Conservation (phyloP, 768 basidiomycete genomes). For the Mycena belliarum region DNA sequence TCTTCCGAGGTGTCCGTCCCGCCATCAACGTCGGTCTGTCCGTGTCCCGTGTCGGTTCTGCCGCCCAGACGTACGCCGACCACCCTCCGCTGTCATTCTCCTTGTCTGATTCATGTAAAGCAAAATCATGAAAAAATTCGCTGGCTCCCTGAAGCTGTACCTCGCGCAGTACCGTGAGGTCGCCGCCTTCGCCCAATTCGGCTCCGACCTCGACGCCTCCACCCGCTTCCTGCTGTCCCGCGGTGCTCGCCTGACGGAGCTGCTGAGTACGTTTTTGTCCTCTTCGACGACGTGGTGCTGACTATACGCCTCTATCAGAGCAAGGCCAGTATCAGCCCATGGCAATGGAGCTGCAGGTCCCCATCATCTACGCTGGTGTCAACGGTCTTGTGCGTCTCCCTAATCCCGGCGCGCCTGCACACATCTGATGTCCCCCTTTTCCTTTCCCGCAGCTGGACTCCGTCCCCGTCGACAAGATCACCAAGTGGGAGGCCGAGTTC, state of each 20-base stretch:
- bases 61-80: constrained; percentile 91
- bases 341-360: constrained; percentile 94
- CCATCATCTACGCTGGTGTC: constrained; percentile 99
- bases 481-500: constrained; percentile 92
- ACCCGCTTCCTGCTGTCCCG: constrained; percentile 97
- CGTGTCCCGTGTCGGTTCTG: constrained; percentile 99
- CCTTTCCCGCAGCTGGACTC: constrained; percentile 69
- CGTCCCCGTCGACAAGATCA: constrained; percentile 93
- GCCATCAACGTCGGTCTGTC: constrained; percentile 99
- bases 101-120: constrained; percentile 36
- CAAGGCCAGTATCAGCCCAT: constrained; percentile 98
- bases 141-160: constrained; percentile 99
- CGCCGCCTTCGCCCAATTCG: constrained; percentile 98
- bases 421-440: background rate
- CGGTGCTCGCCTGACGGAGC: constrained; percentile 98
- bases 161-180: constrained; percentile 99
- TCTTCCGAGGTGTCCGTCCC: constrained; percentile 99
- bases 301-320: constrained; percentile 54
- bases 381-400: constrained; percentile 83
- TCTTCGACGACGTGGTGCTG: constrained; percentile 15
- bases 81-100: background rate
- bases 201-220: constrained; percentile 99
- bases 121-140: constrained; percentile 99
- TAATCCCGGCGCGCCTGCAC: background rate
- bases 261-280: constrained; percentile 63